phyloP scores from a whole-genome alignment of 805 yeast species.

The Cyberlindnera maclurae region DNA sequence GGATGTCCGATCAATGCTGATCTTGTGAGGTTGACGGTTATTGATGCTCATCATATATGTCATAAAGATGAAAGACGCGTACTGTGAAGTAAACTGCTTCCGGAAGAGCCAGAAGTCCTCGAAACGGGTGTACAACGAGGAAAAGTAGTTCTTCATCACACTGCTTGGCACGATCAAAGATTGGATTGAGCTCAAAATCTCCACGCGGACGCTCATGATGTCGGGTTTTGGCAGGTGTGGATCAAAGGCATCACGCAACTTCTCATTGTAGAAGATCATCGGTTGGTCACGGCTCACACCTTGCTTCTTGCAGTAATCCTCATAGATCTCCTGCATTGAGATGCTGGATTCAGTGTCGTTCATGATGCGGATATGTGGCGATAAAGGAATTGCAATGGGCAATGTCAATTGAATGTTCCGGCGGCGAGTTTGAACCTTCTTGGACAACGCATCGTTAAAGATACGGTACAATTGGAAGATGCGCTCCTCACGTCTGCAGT shows the following conservation, averaged over 20 bases:
- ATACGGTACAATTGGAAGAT: slow-evolving; percentile 87
- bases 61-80: slow-evolving; percentile 87
- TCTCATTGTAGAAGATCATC: slow-evolving; percentile 75
- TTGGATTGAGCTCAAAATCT: slow-evolving; percentile 86
- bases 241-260: slow-evolving; percentile 87
- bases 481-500: slow-evolving; percentile 93
- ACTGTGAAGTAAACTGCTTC: slow-evolving; percentile 89
- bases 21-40: slow-evolving; percentile 89
- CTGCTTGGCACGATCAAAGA: slow-evolving; percentile 79
- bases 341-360: slow-evolving; percentile 74
- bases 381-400: slow-evolving; percentile 88
- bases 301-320: slow-evolving; percentile 68
- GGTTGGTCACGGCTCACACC: slow-evolving; percentile 85
- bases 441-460: slow-evolving; percentile 71
- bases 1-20: slow-evolving; percentile 69
- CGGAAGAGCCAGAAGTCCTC: slow-evolving; percentile 98
- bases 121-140: slow-evolving; percentile 61
- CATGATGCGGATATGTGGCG: slow-evolving; percentile 89
- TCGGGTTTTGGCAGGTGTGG: slow-evolving; percentile 93
- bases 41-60: slow-evolving; percentile 93
- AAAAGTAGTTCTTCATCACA: slow-evolving; percentile 72
- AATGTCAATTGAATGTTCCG: slow-evolving; percentile 79
- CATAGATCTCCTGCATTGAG: slow-evolving; percentile 76
- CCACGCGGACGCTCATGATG: slow-evolving; percentile 78
- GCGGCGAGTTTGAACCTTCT: slow-evolving; percentile 82